Evolutionary conservation across 164 flowering plant genomes (phyloP), one percentile per base, ranked within the genome.

Genomic region (Stephania cephalantha): DNA sequence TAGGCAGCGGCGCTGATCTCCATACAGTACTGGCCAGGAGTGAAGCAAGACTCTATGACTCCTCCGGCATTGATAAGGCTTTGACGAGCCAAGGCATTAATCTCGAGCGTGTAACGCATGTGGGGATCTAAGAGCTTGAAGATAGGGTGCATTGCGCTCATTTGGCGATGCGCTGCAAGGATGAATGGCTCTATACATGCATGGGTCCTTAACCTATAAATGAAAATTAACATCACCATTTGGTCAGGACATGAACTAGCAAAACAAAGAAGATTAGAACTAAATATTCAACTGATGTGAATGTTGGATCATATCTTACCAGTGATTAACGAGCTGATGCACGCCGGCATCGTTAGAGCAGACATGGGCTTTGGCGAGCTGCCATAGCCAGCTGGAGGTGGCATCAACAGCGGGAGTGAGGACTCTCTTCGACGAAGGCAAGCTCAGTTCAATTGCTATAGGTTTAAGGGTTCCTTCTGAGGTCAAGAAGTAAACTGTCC

Each of bases 131-230:
- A 75, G n/a, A 95, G 90, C 86, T 94, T 93, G 83, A 75, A 91
- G 44, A 95, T 88, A 0, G 99, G 99, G 77, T 95, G 99, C 97
- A 94, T 92, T 11, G 86, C 91, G 69, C 99, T 95, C 81, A 95
- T 10, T 17, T 89, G 97, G 81, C 99, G 82, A 76, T 92, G 98
- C 13, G 99, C 97, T 5, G 97, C 90, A 63, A 95, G 66, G 66
- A 95, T 92, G 75, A 93, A 95, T 42, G 98, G 97, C 76, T 95
- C 99, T 82, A 88, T 9, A 75, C 82, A 65, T 0, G 99, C 99
- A 77, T 95, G 99, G 1, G 98, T 92, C 3, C 95, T 84, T 73
- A 95, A 78, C 97, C 97, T 93, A 72, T 31, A 5, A 71, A 73
- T 17, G 6, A 50, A 35, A 35, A 35, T 35, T 35, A 35, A 2